Evolutionary conservation across 2,329 filamentous ascomycete species (phyloP).

Genomic region (Cladophialophora immunda): DNA sequence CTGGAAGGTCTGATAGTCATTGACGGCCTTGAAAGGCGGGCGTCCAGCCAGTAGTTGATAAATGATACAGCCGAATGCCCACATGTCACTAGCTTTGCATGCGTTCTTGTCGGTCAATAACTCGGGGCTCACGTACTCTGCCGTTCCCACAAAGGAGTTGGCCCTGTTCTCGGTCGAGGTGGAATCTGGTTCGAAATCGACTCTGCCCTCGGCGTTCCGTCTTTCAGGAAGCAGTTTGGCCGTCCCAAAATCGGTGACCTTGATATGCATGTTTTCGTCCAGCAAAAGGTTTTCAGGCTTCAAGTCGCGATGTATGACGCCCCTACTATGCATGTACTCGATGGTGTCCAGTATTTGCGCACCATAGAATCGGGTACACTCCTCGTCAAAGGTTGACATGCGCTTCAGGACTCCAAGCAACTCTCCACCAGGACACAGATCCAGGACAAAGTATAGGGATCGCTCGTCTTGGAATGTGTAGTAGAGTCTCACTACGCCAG

Average conservation of each 20-base stretch:
- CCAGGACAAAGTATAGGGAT: conserved; percentile 95
- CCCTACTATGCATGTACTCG: conserved; percentile 96
- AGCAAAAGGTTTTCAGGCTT: conserved; percentile 97
- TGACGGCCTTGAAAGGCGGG: conserved; percentile 93
- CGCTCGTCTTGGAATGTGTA: conserved; percentile 98
- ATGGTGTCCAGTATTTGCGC: conserved; percentile 96
- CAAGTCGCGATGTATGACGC: conserved; percentile 94
- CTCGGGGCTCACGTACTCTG: conserved; percentile 97
- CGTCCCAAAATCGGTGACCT: conserved; percentile 98
- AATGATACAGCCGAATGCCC: conserved; percentile 98
- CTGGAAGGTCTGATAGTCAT: conserved; percentile 97
- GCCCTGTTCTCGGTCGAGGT: conserved; percentile 67
- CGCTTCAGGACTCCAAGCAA: conserved; percentile 92
- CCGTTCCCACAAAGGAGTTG: conserved; percentile 95
- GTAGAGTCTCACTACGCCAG: conserved; percentile 93
- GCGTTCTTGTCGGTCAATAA: conserved; percentile 96
- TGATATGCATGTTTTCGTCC: conserved; percentile 95
- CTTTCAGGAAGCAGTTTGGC: conserved; percentile 82
- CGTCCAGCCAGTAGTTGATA: conserved; percentile 96
- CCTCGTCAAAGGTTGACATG: conserved; percentile 91
- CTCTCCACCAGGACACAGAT: conserved; percentile 91
- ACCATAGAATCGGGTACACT: conserved; percentile 92
- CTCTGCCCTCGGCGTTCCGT: conserved; percentile 53
- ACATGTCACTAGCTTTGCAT: conserved; percentile 96
- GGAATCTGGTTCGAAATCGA: conserved; percentile 55